phyloP scores from a whole-genome alignment of 1,139 yeast species.

The Suhomyces panamericanus region DNA sequence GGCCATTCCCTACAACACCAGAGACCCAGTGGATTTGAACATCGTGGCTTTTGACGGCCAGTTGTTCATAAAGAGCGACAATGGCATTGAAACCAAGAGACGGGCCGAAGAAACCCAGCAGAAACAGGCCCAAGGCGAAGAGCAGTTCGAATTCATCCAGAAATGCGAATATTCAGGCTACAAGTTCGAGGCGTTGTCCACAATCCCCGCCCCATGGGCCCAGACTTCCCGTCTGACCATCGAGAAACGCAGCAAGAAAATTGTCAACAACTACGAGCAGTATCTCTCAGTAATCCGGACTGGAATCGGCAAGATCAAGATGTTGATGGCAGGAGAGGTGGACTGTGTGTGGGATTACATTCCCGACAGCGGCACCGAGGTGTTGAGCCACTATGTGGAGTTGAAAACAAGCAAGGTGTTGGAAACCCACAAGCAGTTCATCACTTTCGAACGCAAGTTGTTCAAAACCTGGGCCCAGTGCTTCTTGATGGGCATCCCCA shows the following conservation, averaged over 20 bases:
- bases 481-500: slow-evolving; percentile 78
- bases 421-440: slow-evolving; percentile 51
- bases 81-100: slow-evolving; percentile 35
- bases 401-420: slow-evolving; percentile 70
- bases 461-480: slow-evolving; percentile 92
- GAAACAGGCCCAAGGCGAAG: slow-evolving; percentile 30
- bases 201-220: slow-evolving; percentile 77
- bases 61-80: slow-evolving; percentile 72
- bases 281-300: slow-evolving; percentile 77
- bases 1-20: slow-evolving; percentile 55
- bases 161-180: slow-evolving; percentile 68
- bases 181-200: slow-evolving; percentile 80
- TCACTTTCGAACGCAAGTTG: slow-evolving; percentile 68
- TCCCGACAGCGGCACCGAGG: slow-evolving; percentile 50
- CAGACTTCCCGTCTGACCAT: slow-evolving; percentile 62
- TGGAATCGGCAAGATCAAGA: slow-evolving; percentile 71
- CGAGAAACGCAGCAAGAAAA: slow-evolving; percentile 58
- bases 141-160: slow-evolving; percentile 34
- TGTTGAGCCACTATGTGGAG: slow-evolving; percentile 78
- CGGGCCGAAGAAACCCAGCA: slow-evolving; percentile 25
- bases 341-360: slow-evolving; percentile 85
- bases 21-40: slow-evolving; percentile 63
- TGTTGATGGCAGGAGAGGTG: slow-evolving; percentile 84
- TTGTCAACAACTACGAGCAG: slow-evolving; percentile 72
- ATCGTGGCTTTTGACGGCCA: slow-evolving; percentile 75